These are phyloP conservation scores for Rhizopogon vulgaris DNA, from an alignment of 768 basidiomycete species.

Conservation along the genomic window DNA sequence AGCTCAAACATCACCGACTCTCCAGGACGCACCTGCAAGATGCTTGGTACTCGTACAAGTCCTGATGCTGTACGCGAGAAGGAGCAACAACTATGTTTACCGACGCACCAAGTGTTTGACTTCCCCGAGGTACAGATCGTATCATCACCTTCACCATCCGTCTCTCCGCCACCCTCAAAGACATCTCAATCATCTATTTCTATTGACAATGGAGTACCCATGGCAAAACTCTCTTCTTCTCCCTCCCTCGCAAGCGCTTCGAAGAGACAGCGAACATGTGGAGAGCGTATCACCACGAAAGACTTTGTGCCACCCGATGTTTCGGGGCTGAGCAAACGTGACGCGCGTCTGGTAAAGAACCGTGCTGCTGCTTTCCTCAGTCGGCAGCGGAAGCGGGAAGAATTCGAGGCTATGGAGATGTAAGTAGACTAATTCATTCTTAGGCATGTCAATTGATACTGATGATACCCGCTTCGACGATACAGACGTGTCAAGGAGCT, in stretches of 20 bases:
- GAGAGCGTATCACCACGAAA: conserved; percentile 54
- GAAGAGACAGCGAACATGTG: conserved; percentile 44
- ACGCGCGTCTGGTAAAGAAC: conserved; percentile 89
- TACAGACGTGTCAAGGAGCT: conserved; percentile 75
- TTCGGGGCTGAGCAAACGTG: conserved; percentile 81
- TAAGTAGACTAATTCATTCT: conserved; percentile 38
- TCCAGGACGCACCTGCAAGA: conserved; percentile 35
- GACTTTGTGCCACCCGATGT: conserved; percentile 89
- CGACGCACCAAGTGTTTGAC: conserved; percentile 73
- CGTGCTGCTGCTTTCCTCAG: conserved; percentile 88
- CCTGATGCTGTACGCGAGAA: conserved; percentile 38
- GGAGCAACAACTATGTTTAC: conserved; percentile 50
- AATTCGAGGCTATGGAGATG: conserved; percentile 89
- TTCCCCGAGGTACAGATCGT: conserved; percentile 33
- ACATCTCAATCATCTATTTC: conserved; percentile 29
- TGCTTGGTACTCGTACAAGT: conserved; percentile 47
- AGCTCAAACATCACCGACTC: conserved; percentile 39
- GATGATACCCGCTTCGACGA: conserved; percentile 10
- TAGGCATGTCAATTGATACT: not conserved
- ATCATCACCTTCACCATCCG: conserved; percentile 29
- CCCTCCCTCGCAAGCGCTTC: conserved; percentile 28
- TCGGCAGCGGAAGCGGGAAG: conserved; percentile 86
- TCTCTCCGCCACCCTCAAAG: conserved; percentile 23
- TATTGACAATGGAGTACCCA: conserved; percentile 19
- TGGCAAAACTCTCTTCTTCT: conserved; percentile 8